phyloP scores from a whole-genome alignment of 1,284 basidiomycete genomes.

The Trichosporon coremiiforme region DNA sequence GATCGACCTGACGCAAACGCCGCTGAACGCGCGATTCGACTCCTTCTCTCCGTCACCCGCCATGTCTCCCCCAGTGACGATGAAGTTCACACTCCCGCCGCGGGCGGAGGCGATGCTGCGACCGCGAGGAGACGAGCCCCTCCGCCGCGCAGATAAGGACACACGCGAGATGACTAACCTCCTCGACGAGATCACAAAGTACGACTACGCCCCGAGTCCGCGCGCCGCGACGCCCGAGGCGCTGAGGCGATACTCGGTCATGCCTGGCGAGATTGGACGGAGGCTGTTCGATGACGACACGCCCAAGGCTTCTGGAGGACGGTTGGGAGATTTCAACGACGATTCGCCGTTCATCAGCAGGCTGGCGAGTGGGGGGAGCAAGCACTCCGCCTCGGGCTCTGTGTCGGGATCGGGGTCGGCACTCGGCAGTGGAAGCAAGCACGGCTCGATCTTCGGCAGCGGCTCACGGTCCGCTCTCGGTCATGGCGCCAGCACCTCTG shows the following conservation, averaged over 20 bases:
- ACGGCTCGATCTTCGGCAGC: neutral
- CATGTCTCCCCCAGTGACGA: slow-evolving; percentile 83
- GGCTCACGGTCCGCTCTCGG: neutral
- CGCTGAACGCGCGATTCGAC: slow-evolving; percentile 58
- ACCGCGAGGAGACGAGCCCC: neutral
- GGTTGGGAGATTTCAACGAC: neutral
- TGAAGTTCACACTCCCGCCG: slow-evolving; percentile 76
- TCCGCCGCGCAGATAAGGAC: neutral
- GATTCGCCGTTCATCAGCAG: neutral
- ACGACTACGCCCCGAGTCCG: slow-evolving; percentile 39
- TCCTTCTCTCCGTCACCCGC: slow-evolving; percentile 53
- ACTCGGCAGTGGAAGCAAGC: neutral
- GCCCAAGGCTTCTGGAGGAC: neutral
- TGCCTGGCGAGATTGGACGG: slow-evolving; percentile 34
- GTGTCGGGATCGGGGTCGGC: neutral
- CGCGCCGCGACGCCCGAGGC: slow-evolving; percentile 42
- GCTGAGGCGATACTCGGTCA: slow-evolving; percentile 46
- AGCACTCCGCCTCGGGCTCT: neutral
- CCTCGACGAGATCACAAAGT: slow-evolving; percentile 45
- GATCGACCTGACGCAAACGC: slow-evolving; percentile 66
- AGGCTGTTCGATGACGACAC: slow-evolving; percentile 25
- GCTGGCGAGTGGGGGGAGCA: neutral
- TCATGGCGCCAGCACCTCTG: neutral
- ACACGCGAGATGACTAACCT: slow-evolving; percentile 43
- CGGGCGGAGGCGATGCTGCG: slow-evolving; percentile 59